Base-by-base conservation (phyloP, 768 basidiomycete genomes). In the Suillus clintonianus region DNA sequence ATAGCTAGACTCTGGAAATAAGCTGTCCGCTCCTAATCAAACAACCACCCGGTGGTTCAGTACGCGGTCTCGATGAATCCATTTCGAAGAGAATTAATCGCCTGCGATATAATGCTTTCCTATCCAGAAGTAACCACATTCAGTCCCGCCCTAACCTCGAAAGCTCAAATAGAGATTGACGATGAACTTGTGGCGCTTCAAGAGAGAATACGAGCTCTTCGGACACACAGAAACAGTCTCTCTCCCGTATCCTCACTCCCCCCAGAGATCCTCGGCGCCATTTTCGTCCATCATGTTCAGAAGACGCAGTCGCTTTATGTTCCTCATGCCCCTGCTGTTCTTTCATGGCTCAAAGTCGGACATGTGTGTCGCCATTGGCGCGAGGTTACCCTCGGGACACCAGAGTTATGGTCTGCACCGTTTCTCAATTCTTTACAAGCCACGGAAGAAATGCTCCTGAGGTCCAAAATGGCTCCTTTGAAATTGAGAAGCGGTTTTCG, bases 371-470 rank as follows among this genome's bases (percentile, higher is more conserved):
- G 36, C 42, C 74, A 79, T 41, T 83, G 80, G 81, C 77, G 82
- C 34, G 64, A 74, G 0, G 76, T 82, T 1, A 79, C 80, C 10
- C 63, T 82, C 5, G 71, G 68, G 41, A 78, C 72, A 56, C 80
- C 81, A 8, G 64, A 57, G n/a, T 69, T 83, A 42, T 83, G 82
- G 82, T 72, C 76, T 22, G 69, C 68, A 51, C 71, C 78, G 34
- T 68, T 76, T 2, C 78, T 81, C 41, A 67, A 63, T 11, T 74
- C 72, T 34, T 74, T 72, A 13, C 66, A 64, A 39, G 81, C 80
- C 79, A 77, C 76, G 19, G 72, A 78, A 60, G 81, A 80, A 68
- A 79, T 84, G 75, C 64, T 85, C 24, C 70, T 68, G 45, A 76
- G 83, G 30, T 85, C 84, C 4, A 83, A 81, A 66, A 77, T 71